Percentiles rank a stretch among this genome's conserved stretches.
These are phyloP conservation scores for Suzukiozyma palmioleophila DNA, from an alignment of 1,139 yeast species.

Conservation along the genomic window DNA sequence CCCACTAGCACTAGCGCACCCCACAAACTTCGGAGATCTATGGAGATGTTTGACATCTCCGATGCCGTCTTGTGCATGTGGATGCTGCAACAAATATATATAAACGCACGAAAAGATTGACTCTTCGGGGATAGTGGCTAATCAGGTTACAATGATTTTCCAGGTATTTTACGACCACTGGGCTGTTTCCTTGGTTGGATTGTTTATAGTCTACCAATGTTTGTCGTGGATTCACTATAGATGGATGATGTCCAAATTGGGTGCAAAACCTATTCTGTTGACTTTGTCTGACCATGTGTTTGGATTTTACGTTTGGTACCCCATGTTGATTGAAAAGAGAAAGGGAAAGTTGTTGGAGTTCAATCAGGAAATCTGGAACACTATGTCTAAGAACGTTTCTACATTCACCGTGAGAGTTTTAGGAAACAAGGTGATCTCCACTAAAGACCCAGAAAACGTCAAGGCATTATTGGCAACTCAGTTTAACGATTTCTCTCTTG, in stretches of 20 bases:
- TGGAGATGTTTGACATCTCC: too few relatives aligned
- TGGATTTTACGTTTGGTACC: neutral
- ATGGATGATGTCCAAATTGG: neutral
- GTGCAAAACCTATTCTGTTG: neutral
- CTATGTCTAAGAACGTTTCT: neutral
- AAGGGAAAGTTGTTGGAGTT: neutral
- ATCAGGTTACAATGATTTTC: too few relatives aligned
- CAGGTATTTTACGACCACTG: too few relatives aligned
- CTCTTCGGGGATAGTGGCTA: too few relatives aligned
- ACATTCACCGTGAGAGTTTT: conserved; percentile 18
- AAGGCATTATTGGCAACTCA: conserved; percentile 40
- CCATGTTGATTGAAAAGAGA: neutral
- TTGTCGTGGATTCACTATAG: too few relatives aligned
- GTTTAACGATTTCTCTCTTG: conserved; percentile 50
- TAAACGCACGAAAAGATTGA: too few relatives aligned
- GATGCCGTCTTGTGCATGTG: too few relatives aligned
- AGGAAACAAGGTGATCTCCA: conserved; percentile 18
- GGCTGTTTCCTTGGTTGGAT: too few relatives aligned
- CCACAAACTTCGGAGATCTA: too few relatives aligned
- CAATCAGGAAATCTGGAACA: neutral
- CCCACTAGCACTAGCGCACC: too few relatives aligned
- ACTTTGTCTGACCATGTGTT: neutral
- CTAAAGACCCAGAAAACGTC: conserved; percentile 37
- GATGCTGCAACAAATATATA: too few relatives aligned
- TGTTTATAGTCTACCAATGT: too few relatives aligned